These are phyloP conservation scores for Fomitopsis pinicola DNA, from an alignment of 1,284 basidiomycete genomes.

Conservation along the genomic window DNA sequence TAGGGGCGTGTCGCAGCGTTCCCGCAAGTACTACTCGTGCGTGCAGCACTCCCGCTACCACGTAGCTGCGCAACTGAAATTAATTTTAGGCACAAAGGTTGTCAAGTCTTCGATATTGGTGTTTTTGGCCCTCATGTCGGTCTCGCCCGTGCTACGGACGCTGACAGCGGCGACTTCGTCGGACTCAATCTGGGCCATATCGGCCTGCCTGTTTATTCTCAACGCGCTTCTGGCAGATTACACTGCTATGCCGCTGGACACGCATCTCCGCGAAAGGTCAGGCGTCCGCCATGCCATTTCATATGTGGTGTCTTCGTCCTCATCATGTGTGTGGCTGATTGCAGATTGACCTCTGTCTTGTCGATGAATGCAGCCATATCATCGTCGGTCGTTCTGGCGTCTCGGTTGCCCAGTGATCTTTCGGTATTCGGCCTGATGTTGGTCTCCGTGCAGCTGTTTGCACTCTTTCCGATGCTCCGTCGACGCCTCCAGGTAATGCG, in stretches of 20 bases:
- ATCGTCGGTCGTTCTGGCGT: conserved; percentile 91
- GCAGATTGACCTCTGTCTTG: conserved; percentile 82
- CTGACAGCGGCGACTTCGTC: conserved; percentile 93
- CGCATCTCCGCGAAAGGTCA: conserved; percentile 36
- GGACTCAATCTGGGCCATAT: conserved; percentile 95
- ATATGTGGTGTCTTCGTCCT: conserved; percentile 7
- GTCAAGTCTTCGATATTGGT: conserved; percentile 79
- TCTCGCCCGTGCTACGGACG: conserved; percentile 89
- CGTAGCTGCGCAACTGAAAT: conserved; percentile 3
- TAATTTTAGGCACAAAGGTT: conserved; percentile 54
- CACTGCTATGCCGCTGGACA: conserved; percentile 29
- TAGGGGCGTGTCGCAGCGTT: not conserved
- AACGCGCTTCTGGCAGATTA: conserved; percentile 71
- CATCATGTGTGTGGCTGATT: conserved; percentile 13
- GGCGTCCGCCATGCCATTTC: conserved; percentile 3
- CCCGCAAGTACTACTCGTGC: conserved; percentile 27
- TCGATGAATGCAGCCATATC: conserved; percentile 95
- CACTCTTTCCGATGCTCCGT: conserved; percentile 80
- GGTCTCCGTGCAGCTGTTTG: conserved; percentile 83
- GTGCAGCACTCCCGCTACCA: conserved; percentile 11
- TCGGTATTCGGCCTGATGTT: conserved; percentile 90
- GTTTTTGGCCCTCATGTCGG: conserved; percentile 82
- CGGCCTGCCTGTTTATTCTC: conserved; percentile 59
- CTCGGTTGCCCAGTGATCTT: conserved; percentile 77
- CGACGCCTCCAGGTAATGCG: conserved; percentile 69